These are phyloP conservation scores for Pichia inconspicua DNA, from an alignment of 1,139 yeast species.

Conservation along the genomic window DNA sequence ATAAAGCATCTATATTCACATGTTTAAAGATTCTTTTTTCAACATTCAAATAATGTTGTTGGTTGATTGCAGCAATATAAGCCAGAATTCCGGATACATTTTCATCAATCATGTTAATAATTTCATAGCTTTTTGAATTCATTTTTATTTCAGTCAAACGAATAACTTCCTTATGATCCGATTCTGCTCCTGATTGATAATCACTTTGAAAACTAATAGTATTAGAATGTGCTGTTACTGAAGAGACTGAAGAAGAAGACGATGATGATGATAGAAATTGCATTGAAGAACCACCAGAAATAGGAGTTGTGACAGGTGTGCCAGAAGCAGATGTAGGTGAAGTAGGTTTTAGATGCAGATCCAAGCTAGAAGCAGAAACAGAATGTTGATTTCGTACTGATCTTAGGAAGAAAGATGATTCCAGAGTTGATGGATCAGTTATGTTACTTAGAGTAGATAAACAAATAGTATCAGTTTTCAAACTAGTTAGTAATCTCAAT, in stretches of 20 bases:
- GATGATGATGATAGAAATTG: not conserved
- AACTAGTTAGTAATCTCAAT: constrained; percentile 5
- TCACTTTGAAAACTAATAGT: not conserved
- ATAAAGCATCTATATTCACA: constrained; percentile 34
- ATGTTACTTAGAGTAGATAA: constrained; percentile 5
- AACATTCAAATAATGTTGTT: constrained; percentile 40
- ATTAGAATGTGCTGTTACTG: not conserved
- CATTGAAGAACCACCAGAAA: not conserved
- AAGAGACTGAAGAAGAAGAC: not conserved
- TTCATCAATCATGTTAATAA: constrained; percentile 14
- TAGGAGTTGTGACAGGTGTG: not conserved
- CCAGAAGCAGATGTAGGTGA: not conserved
- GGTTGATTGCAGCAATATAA: constrained; percentile 39
- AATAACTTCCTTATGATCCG: constrained; percentile 8
- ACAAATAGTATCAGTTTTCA: constrained; percentile 8
- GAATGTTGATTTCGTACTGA: not conserved
- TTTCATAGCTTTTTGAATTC: constrained; percentile 1
- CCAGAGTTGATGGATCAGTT: constrained; percentile 2
- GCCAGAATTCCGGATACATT: constrained; percentile 16
- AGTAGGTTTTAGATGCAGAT: not conserved
- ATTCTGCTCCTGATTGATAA: not conserved
- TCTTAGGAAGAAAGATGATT: not conserved
- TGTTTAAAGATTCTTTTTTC: constrained; percentile 27
- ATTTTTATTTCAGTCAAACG: not conserved
- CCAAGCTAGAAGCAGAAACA: not conserved